phyloP scores from a whole-genome alignment of 495 filamentous ascomycete species.

The Letharia columbiana region DNA sequence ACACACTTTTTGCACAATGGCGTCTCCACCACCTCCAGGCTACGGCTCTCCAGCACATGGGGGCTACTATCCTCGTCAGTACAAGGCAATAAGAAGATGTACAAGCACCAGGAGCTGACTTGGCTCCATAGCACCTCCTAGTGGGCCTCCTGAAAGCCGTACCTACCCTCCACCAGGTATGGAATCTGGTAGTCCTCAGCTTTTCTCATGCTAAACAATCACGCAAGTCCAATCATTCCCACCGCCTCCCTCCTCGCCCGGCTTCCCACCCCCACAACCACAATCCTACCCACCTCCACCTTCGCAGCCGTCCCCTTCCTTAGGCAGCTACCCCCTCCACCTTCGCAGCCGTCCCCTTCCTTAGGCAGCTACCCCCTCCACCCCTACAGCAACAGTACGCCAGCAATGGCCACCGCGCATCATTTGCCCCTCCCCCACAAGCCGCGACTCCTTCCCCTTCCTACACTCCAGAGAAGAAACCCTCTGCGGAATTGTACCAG shows the following conservation, averaged over 20 bases:
- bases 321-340: conserved; percentile 29
- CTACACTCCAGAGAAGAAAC: conserved; percentile 13
- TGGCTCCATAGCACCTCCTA: conserved; percentile 21
- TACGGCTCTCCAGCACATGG: conserved; percentile 17
- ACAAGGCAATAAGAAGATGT: background rate
- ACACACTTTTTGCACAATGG: conserved; percentile 3
- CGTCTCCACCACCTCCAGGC: conserved; percentile 20
- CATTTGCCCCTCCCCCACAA: conserved; percentile 24
- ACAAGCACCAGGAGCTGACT: conserved; percentile 5
- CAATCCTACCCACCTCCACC: conserved; percentile 35
- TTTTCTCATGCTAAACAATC: conserved; percentile 8
- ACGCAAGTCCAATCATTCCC: conserved; percentile 22
- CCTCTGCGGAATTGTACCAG: conserved; percentile 21
- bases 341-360: conserved; percentile 22
- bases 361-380: conserved; percentile 22
- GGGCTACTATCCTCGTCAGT: conserved; percentile 24
- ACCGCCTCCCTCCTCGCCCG: conserved; percentile 27
- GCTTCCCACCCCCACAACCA: conserved; percentile 30
- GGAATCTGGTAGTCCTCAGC: background rate
- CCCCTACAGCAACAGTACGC: conserved; percentile 27
- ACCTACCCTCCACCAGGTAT: conserved; percentile 19
- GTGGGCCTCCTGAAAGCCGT: conserved; percentile 20
- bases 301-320: conserved; percentile 21
- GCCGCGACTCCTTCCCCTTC: conserved; percentile 15
- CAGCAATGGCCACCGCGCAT: conserved; percentile 22